Percentiles rank a stretch among this genome's conserved stretches.
Conservation (phyloP, 345 rosid genomes). For the Melaleuca alternifolia region DNA sequence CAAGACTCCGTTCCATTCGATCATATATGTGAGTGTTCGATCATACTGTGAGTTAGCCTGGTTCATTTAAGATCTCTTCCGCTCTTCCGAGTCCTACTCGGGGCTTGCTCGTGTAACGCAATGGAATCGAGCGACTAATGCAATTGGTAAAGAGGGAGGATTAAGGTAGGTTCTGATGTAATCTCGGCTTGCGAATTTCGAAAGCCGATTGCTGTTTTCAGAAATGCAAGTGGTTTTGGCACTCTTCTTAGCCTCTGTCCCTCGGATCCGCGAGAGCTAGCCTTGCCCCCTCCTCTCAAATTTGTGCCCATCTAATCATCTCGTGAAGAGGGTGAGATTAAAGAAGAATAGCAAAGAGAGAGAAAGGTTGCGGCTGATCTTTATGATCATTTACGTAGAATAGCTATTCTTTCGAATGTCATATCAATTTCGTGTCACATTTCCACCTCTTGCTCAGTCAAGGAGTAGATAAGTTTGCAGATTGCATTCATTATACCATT, state of each 20-base stretch:
- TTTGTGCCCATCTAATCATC: background rate
- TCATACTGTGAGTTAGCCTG: background rate
- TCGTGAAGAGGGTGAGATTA: background rate
- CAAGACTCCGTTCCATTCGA: background rate
- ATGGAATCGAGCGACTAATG: background rate
- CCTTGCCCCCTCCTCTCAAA: background rate
- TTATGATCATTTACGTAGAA: background rate
- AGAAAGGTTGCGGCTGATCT: background rate
- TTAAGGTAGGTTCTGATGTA: background rate
- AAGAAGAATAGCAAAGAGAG: background rate
- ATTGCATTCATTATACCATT: background rate
- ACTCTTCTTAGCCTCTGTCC: background rate
- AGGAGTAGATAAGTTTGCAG: background rate
- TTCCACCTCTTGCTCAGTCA: background rate
- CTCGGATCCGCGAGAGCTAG: background rate
- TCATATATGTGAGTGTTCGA: background rate
- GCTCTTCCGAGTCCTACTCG: background rate
- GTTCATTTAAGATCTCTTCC: background rate
- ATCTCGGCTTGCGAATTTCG: background rate
- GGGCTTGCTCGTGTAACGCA: background rate
- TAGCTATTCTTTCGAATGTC: background rate
- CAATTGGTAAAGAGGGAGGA: background rate
- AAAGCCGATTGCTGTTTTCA: background rate
- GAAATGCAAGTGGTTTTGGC: background rate
- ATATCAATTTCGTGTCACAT: background rate